These are phyloP conservation scores for Coemansia sp. DNA, from an alignment of 192 early-diverging fungal genomes.

Conservation along the genomic window DNA sequence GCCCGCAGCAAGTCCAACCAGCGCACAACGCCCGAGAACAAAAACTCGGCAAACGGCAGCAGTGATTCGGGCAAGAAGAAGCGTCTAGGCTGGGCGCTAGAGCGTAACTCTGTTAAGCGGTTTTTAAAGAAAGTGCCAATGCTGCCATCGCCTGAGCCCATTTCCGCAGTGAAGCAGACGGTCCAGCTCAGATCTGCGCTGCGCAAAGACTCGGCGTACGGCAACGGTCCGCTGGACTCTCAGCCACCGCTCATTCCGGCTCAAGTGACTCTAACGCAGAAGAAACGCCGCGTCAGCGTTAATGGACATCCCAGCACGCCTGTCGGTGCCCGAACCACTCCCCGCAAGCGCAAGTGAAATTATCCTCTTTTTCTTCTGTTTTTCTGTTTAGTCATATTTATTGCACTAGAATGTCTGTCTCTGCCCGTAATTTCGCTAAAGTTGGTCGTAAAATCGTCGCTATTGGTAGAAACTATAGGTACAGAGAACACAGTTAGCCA, in stretches of 20 bases:
- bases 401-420: conserved; percentile 16
- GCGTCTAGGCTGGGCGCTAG: conserved; percentile 44
- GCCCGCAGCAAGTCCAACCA: not conserved
- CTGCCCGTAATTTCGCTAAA: conserved; percentile 36
- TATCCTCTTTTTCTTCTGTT: too few relatives aligned
- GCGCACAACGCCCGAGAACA: not conserved
- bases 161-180: not conserved
- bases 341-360: not conserved
- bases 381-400: not conserved
- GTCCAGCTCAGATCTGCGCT: conserved; percentile 32
- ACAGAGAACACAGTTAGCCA: not conserved
- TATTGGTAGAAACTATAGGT: conserved; percentile 90
- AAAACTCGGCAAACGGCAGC: not conserved
- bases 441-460: conserved; percentile 88
- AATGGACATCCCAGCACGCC: conserved; percentile 4
- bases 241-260: conserved; percentile 16
- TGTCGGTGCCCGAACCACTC: too few relatives aligned
- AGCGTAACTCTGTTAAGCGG: conserved; percentile 50
- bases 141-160: conserved; percentile 27
- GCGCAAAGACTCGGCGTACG: conserved; percentile 50
- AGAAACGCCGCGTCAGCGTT: conserved; percentile 1
- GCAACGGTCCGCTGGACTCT: not conserved
- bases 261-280: conserved; percentile 1
- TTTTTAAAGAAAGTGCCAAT: conserved; percentile 50
- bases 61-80: conserved; percentile 11